Conservation (phyloP, 371 early-diverging fungal genomes). For the Hamiltosporidium tvaerminnensis region DNA sequence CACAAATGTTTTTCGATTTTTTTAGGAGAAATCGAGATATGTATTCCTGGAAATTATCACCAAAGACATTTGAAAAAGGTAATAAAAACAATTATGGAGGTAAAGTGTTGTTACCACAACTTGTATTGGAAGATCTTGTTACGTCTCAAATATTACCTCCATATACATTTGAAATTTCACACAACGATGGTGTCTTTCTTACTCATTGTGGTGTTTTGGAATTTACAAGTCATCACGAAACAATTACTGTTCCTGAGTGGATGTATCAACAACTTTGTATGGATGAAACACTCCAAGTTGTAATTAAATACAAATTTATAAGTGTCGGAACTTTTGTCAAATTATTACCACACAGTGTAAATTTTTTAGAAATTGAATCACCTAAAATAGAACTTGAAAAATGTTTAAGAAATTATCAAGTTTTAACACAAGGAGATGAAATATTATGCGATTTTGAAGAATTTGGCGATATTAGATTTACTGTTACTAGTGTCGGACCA, state of each 20-base stretch:
- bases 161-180: conserved; percentile 51
- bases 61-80: conserved; percentile 33
- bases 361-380: conserved; percentile 53
- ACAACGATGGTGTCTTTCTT: conserved; percentile 24
- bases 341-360: conserved; percentile 50
- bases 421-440: conserved; percentile 49
- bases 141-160: conserved; percentile 44
- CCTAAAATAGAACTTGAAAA: conserved; percentile 51
- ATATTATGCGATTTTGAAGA: conserved; percentile 49
- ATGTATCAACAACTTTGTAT: conserved; percentile 51
- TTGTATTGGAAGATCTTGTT: conserved; percentile 40
- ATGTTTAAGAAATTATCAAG: conserved; percentile 49
- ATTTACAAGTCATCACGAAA: conserved; percentile 44
- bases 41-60: conserved; percentile 39
- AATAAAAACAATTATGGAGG: conserved; percentile 44
- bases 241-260: conserved; percentile 49
- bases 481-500: conserved; percentile 48
- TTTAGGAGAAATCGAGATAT: conserved; percentile 13
- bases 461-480: conserved; percentile 47
- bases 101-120: conserved; percentile 49
- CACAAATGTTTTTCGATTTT: conserved; percentile 35
- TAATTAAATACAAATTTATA: conserved; percentile 28
- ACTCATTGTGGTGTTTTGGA: conserved; percentile 52
- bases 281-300: conserved; percentile 20
- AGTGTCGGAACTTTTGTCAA: conserved; percentile 39